Percentiles rank a stretch among this genome's conserved stretches.
Evolutionary conservation across 1,284 basidiomycete genomes (phyloP).

Genomic region (Wolfiporia cocos): DNA sequence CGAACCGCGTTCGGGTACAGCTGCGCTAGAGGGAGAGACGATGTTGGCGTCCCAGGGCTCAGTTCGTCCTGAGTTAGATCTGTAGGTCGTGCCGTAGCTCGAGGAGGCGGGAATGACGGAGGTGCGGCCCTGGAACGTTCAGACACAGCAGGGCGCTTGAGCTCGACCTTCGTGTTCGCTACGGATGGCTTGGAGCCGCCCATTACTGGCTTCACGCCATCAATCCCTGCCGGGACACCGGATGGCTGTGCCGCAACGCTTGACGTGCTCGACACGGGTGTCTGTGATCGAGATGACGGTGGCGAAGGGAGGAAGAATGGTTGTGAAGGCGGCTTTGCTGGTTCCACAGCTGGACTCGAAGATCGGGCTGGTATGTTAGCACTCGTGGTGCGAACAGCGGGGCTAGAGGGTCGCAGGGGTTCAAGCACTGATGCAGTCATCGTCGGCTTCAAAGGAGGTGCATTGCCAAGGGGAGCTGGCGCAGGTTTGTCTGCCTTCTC

Average conservation of each 20-base stretch:
- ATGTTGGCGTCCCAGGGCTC: slow-evolving; percentile 8
- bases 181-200: not conserved
- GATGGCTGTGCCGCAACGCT: not conserved
- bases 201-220: not conserved
- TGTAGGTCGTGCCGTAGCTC: slow-evolving; percentile 1
- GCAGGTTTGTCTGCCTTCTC: not conserved
- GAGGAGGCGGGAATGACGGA: slow-evolving; percentile 1
- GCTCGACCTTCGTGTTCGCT: slow-evolving; percentile 2
- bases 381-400: not conserved
- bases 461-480: not conserved
- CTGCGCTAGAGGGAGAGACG: slow-evolving; percentile 8
- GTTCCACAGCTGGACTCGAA: slow-evolving; percentile 5
- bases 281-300: slow-evolving; percentile 12
- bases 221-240: not conserved
- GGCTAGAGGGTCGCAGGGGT: slow-evolving; percentile 6
- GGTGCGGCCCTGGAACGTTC: not conserved
- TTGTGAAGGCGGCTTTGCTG: slow-evolving; percentile 4
- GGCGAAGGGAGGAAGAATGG: slow-evolving; percentile 12
- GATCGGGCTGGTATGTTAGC: not conserved
- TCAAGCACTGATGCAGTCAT: slow-evolving; percentile 1
- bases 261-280: slow-evolving; percentile 4
- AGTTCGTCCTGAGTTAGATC: not conserved
- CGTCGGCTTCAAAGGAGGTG: slow-evolving; percentile 3
- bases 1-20: slow-evolving; percentile 10
- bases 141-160: not conserved